These are phyloP conservation scores for Smittium mucronatum DNA, from an alignment of 371 early-diverging fungal genomes.

Conservation along the genomic window DNA sequence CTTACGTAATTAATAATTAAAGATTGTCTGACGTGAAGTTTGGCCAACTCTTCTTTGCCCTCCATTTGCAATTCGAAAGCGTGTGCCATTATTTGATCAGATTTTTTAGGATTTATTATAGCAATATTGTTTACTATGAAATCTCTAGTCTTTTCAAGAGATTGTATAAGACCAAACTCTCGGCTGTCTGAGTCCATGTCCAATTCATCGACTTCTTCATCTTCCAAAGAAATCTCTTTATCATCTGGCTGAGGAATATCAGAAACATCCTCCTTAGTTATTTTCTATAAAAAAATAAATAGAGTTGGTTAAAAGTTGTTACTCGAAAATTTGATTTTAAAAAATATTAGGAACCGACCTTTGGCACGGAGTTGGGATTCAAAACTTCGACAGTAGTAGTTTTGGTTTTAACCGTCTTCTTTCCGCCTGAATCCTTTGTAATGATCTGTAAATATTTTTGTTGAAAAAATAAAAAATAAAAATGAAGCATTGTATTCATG, in stretches of 20 bases:
- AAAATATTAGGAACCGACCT: conserved; percentile 21
- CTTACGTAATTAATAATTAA: conserved; percentile 63
- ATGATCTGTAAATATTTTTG: conserved; percentile 7
- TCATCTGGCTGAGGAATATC: neutral
- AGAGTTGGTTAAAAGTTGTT: neutral
- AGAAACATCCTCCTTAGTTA: neutral
- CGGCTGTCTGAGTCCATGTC: conserved; percentile 45
- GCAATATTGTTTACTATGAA: conserved; percentile 53
- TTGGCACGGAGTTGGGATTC: conserved; percentile 45
- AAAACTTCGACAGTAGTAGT: conserved; percentile 51
- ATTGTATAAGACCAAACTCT: conserved; percentile 45
- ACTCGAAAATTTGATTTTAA: conserved; percentile 4
- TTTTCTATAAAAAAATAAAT: neutral
- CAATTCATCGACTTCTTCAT: conserved; percentile 43
- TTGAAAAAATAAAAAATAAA: neutral
- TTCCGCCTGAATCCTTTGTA: conserved; percentile 3
- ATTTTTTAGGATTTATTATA: conserved; percentile 50
- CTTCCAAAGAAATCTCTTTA: conserved; percentile 18
- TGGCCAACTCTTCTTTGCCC: conserved; percentile 50
- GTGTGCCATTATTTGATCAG: conserved; percentile 75
- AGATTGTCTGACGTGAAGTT: conserved; percentile 65
- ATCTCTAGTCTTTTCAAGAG: conserved; percentile 50
- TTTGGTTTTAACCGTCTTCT: conserved; percentile 25
- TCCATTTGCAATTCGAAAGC: conserved; percentile 69
- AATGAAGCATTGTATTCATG: neutral